These are phyloP conservation scores for Backusella tuberculispora DNA, from an alignment of 192 early-diverging fungal species.

Conservation along the genomic window DNA sequence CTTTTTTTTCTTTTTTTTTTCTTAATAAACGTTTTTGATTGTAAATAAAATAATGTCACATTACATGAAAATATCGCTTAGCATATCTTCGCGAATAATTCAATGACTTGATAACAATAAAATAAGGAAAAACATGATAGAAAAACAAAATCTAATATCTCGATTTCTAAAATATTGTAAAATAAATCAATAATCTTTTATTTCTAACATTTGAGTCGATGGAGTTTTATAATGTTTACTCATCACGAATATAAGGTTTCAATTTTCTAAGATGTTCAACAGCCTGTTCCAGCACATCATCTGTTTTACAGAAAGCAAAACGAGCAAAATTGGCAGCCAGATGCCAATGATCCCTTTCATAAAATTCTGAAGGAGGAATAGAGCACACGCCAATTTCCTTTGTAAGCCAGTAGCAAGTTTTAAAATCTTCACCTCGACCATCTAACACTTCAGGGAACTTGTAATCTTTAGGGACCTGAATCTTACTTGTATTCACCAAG, in stretches of 20 bases:
- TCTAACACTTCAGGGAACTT: conserved; percentile 57
- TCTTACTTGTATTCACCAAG: conserved; percentile 75
- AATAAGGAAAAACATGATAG: too few relatives aligned
- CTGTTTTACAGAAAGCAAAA: conserved; percentile 94
- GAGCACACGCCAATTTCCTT: conserved; percentile 88
- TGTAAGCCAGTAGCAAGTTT: conserved; percentile 83
- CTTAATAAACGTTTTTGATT: too few relatives aligned
- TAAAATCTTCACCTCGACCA: conserved; percentile 71
- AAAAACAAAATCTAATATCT: too few relatives aligned
- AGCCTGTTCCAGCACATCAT: conserved; percentile 78
- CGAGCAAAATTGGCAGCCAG: conserved; percentile 78
- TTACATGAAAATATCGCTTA: too few relatives aligned
- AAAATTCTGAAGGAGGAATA: conserved; percentile 93
- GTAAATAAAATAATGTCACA: too few relatives aligned
- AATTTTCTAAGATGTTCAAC: conserved; percentile 66
- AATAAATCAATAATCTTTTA: neutral
- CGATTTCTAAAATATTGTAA: neutral
- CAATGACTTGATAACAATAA: too few relatives aligned
- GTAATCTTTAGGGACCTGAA: conserved; percentile 68
- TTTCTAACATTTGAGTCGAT: neutral
- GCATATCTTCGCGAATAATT: too few relatives aligned
- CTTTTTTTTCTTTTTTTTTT: too few relatives aligned
- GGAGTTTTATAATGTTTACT: neutral
- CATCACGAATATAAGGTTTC: conserved; percentile 51
- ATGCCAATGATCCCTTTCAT: conserved; percentile 65